Evolutionary conservation across 345 rosid genomes (phyloP).

Genomic region (Iberis pinnata): DNA sequence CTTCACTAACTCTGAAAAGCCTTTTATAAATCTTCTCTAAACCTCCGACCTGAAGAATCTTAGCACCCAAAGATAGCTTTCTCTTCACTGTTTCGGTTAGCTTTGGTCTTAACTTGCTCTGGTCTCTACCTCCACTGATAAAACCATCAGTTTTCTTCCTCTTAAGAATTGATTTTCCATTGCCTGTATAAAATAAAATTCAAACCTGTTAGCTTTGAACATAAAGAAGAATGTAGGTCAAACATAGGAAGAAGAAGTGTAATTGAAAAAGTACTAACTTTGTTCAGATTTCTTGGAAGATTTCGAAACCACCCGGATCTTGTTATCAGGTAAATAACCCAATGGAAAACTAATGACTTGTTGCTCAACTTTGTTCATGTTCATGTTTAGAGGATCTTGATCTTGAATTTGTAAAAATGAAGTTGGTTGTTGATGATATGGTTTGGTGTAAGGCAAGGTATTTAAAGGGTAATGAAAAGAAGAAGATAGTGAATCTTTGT

Average conservation of each 20-base stretch:
- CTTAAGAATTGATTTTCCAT: constrained; percentile 31
- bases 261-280: constrained; percentile 7
- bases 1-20: constrained; percentile 35
- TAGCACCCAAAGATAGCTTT: constrained; percentile 34
- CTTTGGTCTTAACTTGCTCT: constrained; percentile 38
- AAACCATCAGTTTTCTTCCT: constrained; percentile 43
- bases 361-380: constrained; percentile 24
- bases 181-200: constrained; percentile 27
- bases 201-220: constrained; percentile 22
- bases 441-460: constrained; percentile 12
- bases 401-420: neutral
- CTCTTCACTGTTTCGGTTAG: constrained; percentile 38
- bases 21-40: constrained; percentile 32
- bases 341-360: constrained; percentile 30
- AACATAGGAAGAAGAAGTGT: neutral
- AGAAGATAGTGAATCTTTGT: constrained; percentile 1
- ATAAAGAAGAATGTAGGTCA: neutral
- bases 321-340: constrained; percentile 25
- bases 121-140: constrained; percentile 47
- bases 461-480: constrained; percentile 19
- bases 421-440: constrained; percentile 13
- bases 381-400: constrained; percentile 11
- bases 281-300: constrained; percentile 27
- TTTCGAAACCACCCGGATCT: constrained; percentile 13
- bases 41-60: constrained; percentile 33